A percentile compares a stretch with the other conserved stretches of the same genome.
These are phyloP conservation scores for Sarocladium brachiariae DNA, from an alignment of 2,329 filamentous ascomycete genomes.

Conservation along the genomic window DNA sequence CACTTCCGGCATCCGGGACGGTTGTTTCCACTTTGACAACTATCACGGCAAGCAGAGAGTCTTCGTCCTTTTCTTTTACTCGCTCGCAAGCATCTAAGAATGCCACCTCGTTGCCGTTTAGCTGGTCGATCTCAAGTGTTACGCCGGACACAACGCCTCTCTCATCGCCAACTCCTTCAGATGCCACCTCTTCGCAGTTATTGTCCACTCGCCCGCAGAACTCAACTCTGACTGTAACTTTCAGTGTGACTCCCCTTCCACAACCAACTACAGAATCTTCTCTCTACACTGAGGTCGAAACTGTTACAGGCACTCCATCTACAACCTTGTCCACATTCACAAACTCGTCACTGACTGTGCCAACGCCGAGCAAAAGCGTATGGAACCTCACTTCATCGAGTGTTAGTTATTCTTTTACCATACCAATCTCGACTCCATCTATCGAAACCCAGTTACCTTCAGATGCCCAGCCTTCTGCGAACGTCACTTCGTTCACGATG, in stretches of 20 bases:
- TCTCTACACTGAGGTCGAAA: no score
- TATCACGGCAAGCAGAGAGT: neutral
- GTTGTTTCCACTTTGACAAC: neutral
- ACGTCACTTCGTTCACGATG: no score
- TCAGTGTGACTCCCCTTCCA: neutral
- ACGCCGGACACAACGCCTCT: neutral
- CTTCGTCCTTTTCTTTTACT: neutral
- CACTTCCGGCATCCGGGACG: neutral
- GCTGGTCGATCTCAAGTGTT: neutral
- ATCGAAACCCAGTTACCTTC: no score
- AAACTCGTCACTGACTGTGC: neutral
- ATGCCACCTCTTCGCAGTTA: neutral
- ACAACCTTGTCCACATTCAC: neutral
- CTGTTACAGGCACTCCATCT: neutral
- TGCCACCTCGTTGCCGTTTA: neutral
- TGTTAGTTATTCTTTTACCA: no score
- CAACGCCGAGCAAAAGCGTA: neutral
- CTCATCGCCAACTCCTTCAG: neutral
- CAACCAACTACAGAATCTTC: neutral
- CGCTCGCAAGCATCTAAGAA: neutral
- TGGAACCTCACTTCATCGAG: neutral
- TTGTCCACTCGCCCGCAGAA: neutral
- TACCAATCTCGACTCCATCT: no score
- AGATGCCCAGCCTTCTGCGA: no score
- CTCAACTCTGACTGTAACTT: neutral